Percentiles rank a stretch among this genome's conserved stretches.
phyloP scores from a whole-genome alignment of 2,329 filamentous ascomycete genomes.

The Xylaria sp. region DNA sequence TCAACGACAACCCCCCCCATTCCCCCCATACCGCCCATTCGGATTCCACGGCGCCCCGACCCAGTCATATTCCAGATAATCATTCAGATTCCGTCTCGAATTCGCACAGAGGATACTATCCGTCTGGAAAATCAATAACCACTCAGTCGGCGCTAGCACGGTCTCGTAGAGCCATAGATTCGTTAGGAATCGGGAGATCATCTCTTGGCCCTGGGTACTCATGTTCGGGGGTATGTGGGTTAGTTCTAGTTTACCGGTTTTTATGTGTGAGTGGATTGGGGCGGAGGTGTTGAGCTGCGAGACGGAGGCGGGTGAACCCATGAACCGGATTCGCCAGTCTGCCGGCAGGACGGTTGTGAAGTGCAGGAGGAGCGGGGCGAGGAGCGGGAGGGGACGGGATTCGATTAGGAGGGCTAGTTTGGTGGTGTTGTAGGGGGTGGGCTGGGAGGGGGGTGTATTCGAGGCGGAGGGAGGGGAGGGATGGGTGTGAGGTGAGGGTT shows the following conservation, averaged over 20 bases:
- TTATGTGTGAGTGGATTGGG: conserved; percentile 42
- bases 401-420: conserved; percentile 54
- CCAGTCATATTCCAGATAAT: conserved; percentile 50
- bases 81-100: conserved; percentile 41
- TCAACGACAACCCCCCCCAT: conserved; percentile 49
- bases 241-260: conserved; percentile 45
- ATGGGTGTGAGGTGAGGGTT: too few species aligned
- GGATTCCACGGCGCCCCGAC: conserved; percentile 47
- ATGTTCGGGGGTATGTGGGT: conserved; percentile 48
- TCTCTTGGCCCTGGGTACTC: conserved; percentile 46
- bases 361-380: conserved; percentile 51
- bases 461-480: too few species aligned
- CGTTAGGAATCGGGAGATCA: conserved; percentile 49
- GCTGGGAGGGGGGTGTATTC: too few species aligned
- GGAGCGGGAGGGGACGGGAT: conserved; percentile 43
- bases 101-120: conserved; percentile 54
- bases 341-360: conserved; percentile 52
- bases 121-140: conserved; percentile 50
- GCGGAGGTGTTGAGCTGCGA: conserved; percentile 41
- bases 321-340: conserved; percentile 54
- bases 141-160: conserved; percentile 46
- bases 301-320: conserved; percentile 46
- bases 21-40: conserved; percentile 41
- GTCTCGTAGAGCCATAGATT: conserved; percentile 48
- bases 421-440: conserved; percentile 42